phyloP scores from a whole-genome alignment of 805 yeast genomes.

The Candida yuanshanica region DNA sequence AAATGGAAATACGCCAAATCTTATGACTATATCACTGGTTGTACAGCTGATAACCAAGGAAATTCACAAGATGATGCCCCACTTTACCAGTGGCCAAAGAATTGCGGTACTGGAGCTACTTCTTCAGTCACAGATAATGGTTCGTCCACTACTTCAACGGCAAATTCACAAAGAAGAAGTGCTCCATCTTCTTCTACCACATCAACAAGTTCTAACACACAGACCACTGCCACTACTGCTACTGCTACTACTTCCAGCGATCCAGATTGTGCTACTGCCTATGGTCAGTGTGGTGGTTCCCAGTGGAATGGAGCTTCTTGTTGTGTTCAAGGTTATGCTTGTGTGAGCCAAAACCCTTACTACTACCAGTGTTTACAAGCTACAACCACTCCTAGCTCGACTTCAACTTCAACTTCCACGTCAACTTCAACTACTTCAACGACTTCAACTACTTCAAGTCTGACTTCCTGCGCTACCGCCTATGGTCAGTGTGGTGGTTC shows the following conservation, averaged over 20 bases:
- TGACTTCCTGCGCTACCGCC: not conserved
- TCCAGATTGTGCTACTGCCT: conserved; percentile 1
- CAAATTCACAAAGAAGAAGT: not conserved
- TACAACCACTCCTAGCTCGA: conserved; percentile 1
- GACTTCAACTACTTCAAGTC: too few species aligned
- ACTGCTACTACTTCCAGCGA: not conserved
- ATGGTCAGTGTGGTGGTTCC: conserved; percentile 18
- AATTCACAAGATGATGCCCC: conserved; percentile 18
- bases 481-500: conserved; percentile 18
- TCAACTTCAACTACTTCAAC: conserved; percentile 1
- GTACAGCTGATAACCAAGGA: conserved; percentile 18
- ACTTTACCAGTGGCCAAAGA: conserved; percentile 16
- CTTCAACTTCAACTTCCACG: conserved; percentile 1
- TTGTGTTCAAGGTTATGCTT: conserved; percentile 11
- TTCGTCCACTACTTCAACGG: conserved; percentile 1
- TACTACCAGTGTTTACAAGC: conserved; percentile 14
- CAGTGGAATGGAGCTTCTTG: conserved; percentile 7
- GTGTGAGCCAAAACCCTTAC: conserved; percentile 8
- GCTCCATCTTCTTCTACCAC: not conserved
- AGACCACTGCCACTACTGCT: not conserved
- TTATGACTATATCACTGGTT: conserved; percentile 21
- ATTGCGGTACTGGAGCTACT: not conserved
- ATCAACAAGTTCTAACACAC: not conserved
- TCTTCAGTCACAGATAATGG: not conserved
- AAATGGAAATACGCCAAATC: conserved; percentile 16